Evolutionary conservation across 2,329 filamentous ascomycete species (phyloP), one percentile per base, ranked within the genome.

Genomic region (Hortaea sp.): DNA sequence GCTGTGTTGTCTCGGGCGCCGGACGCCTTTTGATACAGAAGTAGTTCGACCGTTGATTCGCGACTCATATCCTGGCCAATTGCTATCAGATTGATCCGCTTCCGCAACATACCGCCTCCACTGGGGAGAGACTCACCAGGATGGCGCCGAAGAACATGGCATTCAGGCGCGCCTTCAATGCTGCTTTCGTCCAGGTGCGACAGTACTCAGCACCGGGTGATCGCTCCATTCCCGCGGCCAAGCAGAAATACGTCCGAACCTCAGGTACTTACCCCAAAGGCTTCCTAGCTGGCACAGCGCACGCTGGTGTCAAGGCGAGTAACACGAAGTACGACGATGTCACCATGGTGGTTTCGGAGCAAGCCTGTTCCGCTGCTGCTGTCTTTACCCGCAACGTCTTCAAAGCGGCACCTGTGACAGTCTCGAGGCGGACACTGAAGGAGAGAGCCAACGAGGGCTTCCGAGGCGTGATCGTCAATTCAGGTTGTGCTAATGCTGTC

Each of bases 321-420:
- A 97, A 97, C 69, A 95, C 85, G 43, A 85, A 79, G 52, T 89
- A 89, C 67, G 88, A 90, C 30, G 92, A 98, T 65, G 77, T 98
- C 42, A 88, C 89, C 32, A 76, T 98, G 55, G 77, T 98, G 53
- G 82, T 84, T 12, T 97, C 92, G 5, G 87, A 95, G 59, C 76
- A 75, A 44, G 88, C 89, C 45, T 95, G 88, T 66, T 77, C 86
- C 5, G 89, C 84, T 7, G 88, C 89, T 0, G 92, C 88, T 5
- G 89, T 97, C 40, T 95, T 97, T 71, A 98, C 92, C 45, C 94
- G 88, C 67, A 98, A 98, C 72, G 89, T 90, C 67, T 98, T 98
- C 70, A 89, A 95, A 68, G 92, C 92, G 12, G 92, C 92, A 7
- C 92, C 92, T 5, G 90, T 98, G 39, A 88, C 86, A 29, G 85